Percentiles rank a stretch among this genome's conserved stretches.
Evolutionary conservation across 164 flowering plant species (phyloP).

Genomic region (Annona cherimola): DNA sequence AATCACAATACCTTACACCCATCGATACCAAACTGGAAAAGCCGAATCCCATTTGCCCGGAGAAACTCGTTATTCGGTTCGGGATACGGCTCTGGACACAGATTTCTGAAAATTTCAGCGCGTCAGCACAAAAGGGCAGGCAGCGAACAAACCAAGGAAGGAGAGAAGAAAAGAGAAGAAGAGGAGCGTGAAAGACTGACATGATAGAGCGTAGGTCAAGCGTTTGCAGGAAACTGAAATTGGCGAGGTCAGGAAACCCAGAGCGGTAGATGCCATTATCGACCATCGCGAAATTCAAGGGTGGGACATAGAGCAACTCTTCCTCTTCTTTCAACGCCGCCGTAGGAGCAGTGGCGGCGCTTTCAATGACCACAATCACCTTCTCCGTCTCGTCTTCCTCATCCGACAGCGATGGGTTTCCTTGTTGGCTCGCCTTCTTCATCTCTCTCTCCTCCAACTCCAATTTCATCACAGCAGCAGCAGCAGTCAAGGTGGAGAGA

Average conservation of each 20-base stretch:
- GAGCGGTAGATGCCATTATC: conserved; percentile 84
- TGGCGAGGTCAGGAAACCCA: conserved; percentile 79
- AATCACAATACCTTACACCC: conserved; percentile 61
- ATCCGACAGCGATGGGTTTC: too few relatives aligned
- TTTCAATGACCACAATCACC: background rate
- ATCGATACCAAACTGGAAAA: conserved; percentile 83
- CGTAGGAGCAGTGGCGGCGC: background rate
- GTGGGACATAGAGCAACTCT: conserved; percentile 45
- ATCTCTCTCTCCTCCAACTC: background rate
- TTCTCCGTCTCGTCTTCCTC: background rate
- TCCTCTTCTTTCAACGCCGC: conserved; percentile 18
- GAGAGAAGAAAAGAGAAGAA: background rate
- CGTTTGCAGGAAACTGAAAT: conserved; percentile 72
- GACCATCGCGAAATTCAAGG: conserved; percentile 86
- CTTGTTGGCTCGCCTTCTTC: too few relatives aligned
- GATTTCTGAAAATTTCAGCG: conserved; percentile 35
- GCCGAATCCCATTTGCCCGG: conserved; percentile 57
- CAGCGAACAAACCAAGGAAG: background rate
- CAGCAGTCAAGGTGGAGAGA: background rate
- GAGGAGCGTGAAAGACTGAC: conserved; percentile 27
- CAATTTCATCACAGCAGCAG: background rate
- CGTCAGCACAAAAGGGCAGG: conserved; percentile 1
- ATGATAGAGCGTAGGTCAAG: conserved; percentile 78
- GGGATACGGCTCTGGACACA: conserved; percentile 93
- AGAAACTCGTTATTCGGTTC: conserved; percentile 68